Conservation (phyloP, 2,329 filamentous ascomycete genomes). For the Sporothrix inflata region DNA sequence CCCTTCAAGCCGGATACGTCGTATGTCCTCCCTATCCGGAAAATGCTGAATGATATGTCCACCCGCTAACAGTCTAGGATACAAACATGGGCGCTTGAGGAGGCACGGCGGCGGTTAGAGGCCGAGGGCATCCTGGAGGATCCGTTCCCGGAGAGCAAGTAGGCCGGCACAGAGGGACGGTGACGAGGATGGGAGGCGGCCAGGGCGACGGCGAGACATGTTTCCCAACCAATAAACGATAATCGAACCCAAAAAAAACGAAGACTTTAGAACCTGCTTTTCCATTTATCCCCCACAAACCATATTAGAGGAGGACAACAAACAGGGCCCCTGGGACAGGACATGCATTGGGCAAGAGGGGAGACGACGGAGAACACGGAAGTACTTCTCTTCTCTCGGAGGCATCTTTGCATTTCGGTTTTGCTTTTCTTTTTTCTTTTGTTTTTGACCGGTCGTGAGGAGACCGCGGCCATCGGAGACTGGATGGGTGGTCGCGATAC, state of each 20-base stretch:
- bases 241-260: conserved; percentile 14
- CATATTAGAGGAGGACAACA: conserved; percentile 22
- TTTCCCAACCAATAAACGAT: not conserved
- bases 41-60: not conserved
- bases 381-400: not conserved
- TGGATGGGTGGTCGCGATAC: not conserved
- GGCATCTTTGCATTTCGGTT: not conserved
- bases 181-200: not conserved
- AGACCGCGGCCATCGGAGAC: not conserved
- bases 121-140: conserved; percentile 92
- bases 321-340: not conserved
- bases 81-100: conserved; percentile 98
- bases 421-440: not conserved
- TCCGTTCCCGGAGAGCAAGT: conserved; percentile 64
- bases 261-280: conserved; percentile 12
- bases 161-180: conserved; percentile 30
- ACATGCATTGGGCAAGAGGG: conserved; percentile 2
- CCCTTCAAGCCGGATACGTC: conserved; percentile 98
- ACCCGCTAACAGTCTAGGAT: conserved; percentile 62
- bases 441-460: not conserved
- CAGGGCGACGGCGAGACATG: not conserved
- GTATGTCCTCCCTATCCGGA: conserved; percentile 50
- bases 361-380: not conserved
- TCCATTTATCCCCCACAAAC: not conserved
- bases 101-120: conserved; percentile 92